These are phyloP conservation scores for Phytopythium boreale DNA, from an alignment of 352 stramenopile species.

Conservation along the genomic window DNA sequence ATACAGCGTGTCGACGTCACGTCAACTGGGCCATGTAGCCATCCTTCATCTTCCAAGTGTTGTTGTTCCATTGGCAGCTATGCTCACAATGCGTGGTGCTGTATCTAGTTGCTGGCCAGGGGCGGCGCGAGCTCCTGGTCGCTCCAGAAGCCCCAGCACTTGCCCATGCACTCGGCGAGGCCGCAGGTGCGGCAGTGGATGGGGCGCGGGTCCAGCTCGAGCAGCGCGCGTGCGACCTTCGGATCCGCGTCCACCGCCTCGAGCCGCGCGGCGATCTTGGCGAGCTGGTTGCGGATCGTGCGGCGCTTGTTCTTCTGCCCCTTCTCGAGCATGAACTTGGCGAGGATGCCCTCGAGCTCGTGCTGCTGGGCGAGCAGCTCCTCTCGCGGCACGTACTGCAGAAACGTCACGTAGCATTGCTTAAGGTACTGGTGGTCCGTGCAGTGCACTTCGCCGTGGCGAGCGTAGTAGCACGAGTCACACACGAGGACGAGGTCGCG, in stretches of 20 bases:
- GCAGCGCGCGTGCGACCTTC: constrained; percentile 28
- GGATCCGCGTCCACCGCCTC: constrained; percentile 38
- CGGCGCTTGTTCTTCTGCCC: constrained; percentile 70
- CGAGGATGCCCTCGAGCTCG: constrained; percentile 49
- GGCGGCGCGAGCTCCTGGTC: constrained; percentile 29
- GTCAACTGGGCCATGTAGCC: not conserved
- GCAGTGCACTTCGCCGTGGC: constrained; percentile 68
- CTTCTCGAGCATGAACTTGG: constrained; percentile 42
- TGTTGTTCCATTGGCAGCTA: no score
- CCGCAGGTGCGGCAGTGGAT: constrained; percentile 73
- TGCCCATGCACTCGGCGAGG: constrained; percentile 45
- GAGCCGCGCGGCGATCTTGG: constrained; percentile 51
- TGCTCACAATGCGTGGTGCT: no score
- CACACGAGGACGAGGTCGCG: constrained; percentile 72
- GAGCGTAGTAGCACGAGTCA: constrained; percentile 52
- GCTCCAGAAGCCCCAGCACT: constrained; percentile 79
- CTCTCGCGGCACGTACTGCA: constrained; percentile 55
- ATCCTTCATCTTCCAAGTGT: not conserved
- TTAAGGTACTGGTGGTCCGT: constrained; percentile 72
- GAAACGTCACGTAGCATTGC: constrained; percentile 66
- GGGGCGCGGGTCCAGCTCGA: constrained; percentile 27
- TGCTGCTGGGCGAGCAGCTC: constrained; percentile 42
- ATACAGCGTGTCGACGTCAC: not conserved
- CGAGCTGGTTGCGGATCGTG: constrained; percentile 66
- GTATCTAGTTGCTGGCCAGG: not conserved